Percentiles rank a stretch among this genome's conserved stretches.
Conservation (phyloP, 108 stramenopile genomes). For the Fragilaria radians region DNA sequence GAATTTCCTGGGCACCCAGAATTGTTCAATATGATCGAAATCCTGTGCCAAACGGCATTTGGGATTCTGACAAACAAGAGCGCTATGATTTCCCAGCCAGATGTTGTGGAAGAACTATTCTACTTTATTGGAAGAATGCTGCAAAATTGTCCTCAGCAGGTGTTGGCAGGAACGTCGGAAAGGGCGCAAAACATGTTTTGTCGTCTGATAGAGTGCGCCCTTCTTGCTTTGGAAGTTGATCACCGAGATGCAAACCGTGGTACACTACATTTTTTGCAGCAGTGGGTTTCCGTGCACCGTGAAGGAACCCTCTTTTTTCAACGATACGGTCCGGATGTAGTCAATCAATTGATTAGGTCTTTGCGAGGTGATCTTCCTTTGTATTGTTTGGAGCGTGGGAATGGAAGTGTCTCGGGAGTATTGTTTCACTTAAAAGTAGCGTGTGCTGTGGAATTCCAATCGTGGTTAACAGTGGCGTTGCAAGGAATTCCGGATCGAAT, state of each 20-base stretch:
- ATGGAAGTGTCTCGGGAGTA: conserved; percentile 66
- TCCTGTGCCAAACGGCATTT: conserved; percentile 56
- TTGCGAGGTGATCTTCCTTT: conserved; percentile 77
- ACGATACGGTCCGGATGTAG: conserved; percentile 60
- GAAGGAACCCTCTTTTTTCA: conserved; percentile 47
- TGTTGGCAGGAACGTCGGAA: conserved; percentile 50
- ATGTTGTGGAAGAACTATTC: conserved; percentile 95
- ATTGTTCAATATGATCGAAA: conserved; percentile 71
- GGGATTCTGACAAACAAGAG: conserved; percentile 41
- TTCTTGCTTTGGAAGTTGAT: conserved; percentile 71
- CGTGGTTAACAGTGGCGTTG: conserved; percentile 66
- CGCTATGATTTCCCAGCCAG: conserved; percentile 83
- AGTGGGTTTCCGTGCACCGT: conserved; percentile 53
- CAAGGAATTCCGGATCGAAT: conserved; percentile 44
- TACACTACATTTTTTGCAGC: conserved; percentile 74
- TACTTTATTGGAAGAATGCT: conserved; percentile 86
- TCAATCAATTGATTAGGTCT: conserved; percentile 50
- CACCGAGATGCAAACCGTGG: conserved; percentile 86
- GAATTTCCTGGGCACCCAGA: conserved; percentile 68
- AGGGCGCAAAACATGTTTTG: too few species aligned
- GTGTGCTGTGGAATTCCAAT: conserved; percentile 45
- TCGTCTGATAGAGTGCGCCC: conserved; percentile 64
- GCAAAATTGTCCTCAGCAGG: conserved; percentile 64
- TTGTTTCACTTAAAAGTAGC: conserved; percentile 70
- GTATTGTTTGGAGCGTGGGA: conserved; percentile 51